A percentile compares a stretch with the other conserved stretches of the same genome.
phyloP scores from a whole-genome alignment of 306 rosid genomes.

The Casuarina cunninghamiana region DNA sequence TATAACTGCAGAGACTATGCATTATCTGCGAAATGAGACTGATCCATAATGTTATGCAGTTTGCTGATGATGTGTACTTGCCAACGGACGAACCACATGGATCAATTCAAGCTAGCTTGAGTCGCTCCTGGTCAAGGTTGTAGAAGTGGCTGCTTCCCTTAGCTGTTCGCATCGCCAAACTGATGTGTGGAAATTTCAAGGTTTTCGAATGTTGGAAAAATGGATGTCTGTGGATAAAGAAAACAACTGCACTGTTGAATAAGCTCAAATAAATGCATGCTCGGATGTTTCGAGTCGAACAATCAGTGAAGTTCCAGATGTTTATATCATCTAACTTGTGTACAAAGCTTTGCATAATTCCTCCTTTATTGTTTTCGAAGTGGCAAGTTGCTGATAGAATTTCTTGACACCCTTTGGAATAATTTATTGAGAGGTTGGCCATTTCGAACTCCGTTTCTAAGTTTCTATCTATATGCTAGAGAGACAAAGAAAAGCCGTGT shows the following conservation, averaged over 20 bases:
- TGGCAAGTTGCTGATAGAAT: too few species aligned
- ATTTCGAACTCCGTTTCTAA: too few species aligned
- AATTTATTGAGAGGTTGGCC: too few species aligned
- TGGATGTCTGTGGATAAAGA: neutral
- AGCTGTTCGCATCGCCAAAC: neutral
- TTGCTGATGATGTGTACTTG: conserved; percentile 82
- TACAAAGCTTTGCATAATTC: too few species aligned
- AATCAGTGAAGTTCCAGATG: neutral
- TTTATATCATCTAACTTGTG: neutral
- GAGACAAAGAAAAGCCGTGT: too few species aligned
- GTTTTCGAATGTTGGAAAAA: neutral
- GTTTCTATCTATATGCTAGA: too few species aligned
- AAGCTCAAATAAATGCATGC: neutral
- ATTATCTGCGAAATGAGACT: conserved; percentile 4
- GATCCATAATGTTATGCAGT: conserved; percentile 46
- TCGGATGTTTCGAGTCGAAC: neutral
- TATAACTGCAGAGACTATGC: neutral
- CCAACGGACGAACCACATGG: conserved; percentile 98
- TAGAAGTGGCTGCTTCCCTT: conserved; percentile 21
- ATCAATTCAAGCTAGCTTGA: conserved; percentile 83
- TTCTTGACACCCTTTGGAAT: too few species aligned
- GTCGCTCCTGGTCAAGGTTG: conserved; percentile 74
- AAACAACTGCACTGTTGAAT: neutral
- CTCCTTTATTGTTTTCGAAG: too few species aligned
- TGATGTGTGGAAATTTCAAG: neutral